Conservation (phyloP, 1,139 yeast species). For the Wickerhamomyces sp. region DNA sequence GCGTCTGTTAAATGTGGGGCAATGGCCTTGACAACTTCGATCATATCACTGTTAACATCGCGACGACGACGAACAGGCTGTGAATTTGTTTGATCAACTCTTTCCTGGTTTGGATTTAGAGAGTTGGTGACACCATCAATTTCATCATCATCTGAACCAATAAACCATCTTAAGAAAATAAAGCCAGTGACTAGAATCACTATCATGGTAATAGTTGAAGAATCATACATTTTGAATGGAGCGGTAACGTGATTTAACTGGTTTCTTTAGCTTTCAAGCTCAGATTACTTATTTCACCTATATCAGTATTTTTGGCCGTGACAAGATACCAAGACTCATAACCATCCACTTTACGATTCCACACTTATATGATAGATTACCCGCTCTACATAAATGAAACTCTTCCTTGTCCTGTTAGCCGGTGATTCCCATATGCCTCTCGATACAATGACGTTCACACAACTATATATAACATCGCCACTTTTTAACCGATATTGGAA, state of each 20-base stretch:
- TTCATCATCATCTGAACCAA: constrained; percentile 40
- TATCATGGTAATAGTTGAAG: constrained; percentile 48
- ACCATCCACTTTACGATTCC: no score
- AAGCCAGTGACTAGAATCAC: constrained; percentile 46
- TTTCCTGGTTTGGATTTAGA: constrained; percentile 3
- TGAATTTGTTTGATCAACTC: constrained; percentile 7
- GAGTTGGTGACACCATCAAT: constrained; percentile 12
- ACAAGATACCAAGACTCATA: no score
- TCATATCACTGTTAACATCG: constrained; percentile 71
- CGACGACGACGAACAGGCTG: constrained; percentile 32
- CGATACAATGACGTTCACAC: no score
- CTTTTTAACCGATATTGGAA: neutral
- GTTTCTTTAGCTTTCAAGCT: no score
- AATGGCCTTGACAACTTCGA: constrained; percentile 77
- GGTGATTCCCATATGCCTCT: no score
- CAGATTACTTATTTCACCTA: no score
- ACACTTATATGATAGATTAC: no score
- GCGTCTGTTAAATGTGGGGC: constrained; percentile 69
- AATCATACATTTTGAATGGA: constrained; percentile 36
- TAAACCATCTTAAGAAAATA: constrained; percentile 56
- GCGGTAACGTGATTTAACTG: no score
- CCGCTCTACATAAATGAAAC: no score
- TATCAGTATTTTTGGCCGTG: no score
- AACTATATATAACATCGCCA: no score
- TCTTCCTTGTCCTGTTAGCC: no score